phyloP scores from a whole-genome alignment of 306 rosid species.

The Prunus mongolica region DNA sequence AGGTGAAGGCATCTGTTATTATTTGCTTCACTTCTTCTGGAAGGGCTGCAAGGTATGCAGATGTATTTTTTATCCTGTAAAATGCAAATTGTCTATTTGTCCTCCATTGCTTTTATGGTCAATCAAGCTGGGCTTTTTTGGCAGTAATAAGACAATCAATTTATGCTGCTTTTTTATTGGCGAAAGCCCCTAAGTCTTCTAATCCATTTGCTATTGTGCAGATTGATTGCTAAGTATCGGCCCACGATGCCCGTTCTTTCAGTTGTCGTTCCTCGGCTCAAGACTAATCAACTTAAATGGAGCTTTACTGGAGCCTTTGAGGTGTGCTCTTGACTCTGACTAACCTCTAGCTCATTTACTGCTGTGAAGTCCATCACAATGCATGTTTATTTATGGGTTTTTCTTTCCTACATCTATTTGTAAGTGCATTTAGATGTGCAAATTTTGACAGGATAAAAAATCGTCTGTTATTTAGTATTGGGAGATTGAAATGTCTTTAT shows the following conservation, averaged over 20 bases:
- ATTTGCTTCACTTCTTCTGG: conserved; percentile 99
- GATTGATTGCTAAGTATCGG: conserved; percentile 89
- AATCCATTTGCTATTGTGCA: conserved; percentile 31
- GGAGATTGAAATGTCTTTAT: neutral
- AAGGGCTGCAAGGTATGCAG: conserved; percentile 90
- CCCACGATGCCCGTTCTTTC: conserved; percentile 96
- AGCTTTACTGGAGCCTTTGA: conserved; percentile 96
- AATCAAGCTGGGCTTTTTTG: neutral
- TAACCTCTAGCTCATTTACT: conserved; percentile 2
- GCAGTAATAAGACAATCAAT: conserved; percentile 1
- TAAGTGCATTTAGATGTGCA: neutral
- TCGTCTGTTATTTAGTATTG: neutral
- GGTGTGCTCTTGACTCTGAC: conserved; percentile 42
- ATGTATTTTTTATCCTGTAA: neutral
- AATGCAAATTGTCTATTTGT: neutral
- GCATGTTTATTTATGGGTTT: neutral
- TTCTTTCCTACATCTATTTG: neutral
- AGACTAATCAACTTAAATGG: conserved; percentile 83
- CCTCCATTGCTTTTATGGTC: neutral
- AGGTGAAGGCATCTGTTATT: conserved; percentile 93
- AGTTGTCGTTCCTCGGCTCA: conserved; percentile 76
- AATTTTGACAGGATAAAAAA: neutral
- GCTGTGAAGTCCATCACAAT: neutral
- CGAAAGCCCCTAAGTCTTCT: neutral
- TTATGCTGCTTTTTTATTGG: conserved; percentile 7